A percentile compares a stretch with the other conserved stretches of the same genome.
phyloP scores from a whole-genome alignment of 2,329 filamentous ascomycete genomes.

The Neopestalotiopsis sp. region DNA sequence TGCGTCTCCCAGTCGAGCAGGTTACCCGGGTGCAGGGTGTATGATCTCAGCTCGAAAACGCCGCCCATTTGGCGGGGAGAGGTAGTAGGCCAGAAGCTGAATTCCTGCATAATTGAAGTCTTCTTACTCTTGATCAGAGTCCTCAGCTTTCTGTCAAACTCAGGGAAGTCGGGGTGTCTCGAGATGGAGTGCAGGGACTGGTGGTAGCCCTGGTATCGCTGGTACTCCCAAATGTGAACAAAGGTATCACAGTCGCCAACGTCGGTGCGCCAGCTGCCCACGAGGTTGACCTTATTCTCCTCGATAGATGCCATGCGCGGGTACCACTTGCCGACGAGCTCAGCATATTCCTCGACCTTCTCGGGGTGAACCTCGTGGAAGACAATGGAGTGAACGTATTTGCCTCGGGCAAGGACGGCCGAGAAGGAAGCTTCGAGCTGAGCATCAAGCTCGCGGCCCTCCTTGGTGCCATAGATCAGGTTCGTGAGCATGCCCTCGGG shows the following conservation, averaged over 20 bases:
- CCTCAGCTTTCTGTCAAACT: constrained; percentile 85
- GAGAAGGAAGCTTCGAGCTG: constrained; percentile 97
- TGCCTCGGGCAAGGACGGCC: constrained; percentile 91
- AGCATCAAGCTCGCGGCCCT: constrained; percentile 90
- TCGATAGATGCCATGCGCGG: constrained; percentile 82
- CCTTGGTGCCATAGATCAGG: constrained; percentile 95
- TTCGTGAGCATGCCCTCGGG: constrained; percentile 78
- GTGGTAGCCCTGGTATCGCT: constrained; percentile 95
- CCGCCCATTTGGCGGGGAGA: constrained; percentile 88
- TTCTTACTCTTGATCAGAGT: constrained; percentile 83
- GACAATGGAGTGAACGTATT: constrained; percentile 98
- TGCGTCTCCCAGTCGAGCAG: constrained; percentile 98
- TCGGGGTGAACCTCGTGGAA: constrained; percentile 96
- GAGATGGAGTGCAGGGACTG: constrained; percentile 86
- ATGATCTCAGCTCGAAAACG: constrained; percentile 93
- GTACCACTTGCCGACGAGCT: constrained; percentile 90
- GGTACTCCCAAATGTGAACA: constrained; percentile 99
- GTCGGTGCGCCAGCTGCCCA: constrained; percentile 97
- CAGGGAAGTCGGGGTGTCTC: constrained; percentile 79
- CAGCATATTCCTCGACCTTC: constrained; percentile 92
- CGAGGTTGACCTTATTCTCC: constrained; percentile 93
- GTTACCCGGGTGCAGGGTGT: constrained; percentile 94
- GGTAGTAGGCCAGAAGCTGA: constrained; percentile 98
- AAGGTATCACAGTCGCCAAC: constrained; percentile 98
- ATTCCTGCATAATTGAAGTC: constrained; percentile 97